Base-by-base conservation (phyloP, 495 filamentous ascomycete species). In the Xylaria cubensis region DNA sequence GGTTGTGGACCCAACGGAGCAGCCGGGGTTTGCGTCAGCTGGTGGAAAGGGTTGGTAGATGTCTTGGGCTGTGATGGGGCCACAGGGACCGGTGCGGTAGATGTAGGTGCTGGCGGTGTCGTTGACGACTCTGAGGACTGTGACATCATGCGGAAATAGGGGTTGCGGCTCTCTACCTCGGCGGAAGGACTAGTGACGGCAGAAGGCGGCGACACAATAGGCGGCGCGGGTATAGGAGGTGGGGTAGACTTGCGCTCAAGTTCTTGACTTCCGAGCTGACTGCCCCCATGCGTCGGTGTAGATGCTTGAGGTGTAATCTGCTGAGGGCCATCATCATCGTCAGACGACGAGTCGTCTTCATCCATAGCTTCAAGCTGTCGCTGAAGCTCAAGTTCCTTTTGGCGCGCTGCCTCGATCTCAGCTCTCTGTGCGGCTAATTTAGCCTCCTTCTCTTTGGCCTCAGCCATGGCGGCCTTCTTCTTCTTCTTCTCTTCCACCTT, bases 11-110 rank as follows among this genome's bases (percentile, higher is more conserved):
- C 73, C 9, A 72, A 67, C 5, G 74, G 62, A 39, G 77, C 72
- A 19, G 77, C 72, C 5, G 77, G 74, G 65, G 85, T 83, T 72
- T 90, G 91, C 17, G 91, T 88, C 59, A 97, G 85, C 59, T 94
- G 93, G 81, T 96, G 94, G 89, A 99, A 99, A n/a, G 96, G 96
- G 76, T 99, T 99, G 44, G 92, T 97, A 29, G 93, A 94, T 48
- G 88, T 83, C 63, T 90, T 88, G 10, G 82, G 71, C 64, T 81
- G 82, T 55, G 85, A 77, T 46, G 84, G 77, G 12, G 84, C 80
- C 21, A 13, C 50, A 21, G 63, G 26, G 50, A 63, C 63, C 21
- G 78, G 80, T 36, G 85, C 80, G 24, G 84, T 79, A n/a, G 85
- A 79, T 17, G 83, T 81, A 39, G 83, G 64, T 5, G 82, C 77